These are phyloP conservation scores for Tuber aestivum DNA, from an alignment of 495 filamentous ascomycete genomes.

Conservation along the genomic window DNA sequence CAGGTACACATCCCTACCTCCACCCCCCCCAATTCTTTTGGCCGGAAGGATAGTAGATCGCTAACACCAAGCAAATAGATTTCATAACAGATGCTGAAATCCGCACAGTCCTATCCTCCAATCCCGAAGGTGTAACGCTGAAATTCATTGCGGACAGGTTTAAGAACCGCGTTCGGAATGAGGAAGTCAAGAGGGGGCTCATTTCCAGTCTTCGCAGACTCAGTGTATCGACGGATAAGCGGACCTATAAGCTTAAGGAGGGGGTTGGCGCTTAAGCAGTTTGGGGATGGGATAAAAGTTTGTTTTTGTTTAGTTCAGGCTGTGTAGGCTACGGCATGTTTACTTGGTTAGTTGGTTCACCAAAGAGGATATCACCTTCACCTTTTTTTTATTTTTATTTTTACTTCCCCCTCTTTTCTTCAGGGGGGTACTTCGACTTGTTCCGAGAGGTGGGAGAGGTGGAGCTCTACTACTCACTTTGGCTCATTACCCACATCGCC, in stretches of 20 bases:
- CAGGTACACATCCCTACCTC: slow-evolving; percentile 29
- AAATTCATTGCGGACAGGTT: slow-evolving; percentile 37
- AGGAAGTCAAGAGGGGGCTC: slow-evolving; percentile 32
- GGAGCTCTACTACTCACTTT: neutral
- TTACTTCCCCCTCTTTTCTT: neutral
- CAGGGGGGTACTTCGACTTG: neutral
- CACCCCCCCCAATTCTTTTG: neutral
- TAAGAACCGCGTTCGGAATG: slow-evolving; percentile 30
- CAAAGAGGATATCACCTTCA: neutral
- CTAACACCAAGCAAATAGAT: slow-evolving; percentile 14
- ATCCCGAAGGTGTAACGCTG: slow-evolving; percentile 59
- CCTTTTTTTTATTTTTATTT: neutral
- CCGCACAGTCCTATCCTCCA: slow-evolving; percentile 57
- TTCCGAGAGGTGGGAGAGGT: neutral
- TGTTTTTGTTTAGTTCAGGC: neutral
- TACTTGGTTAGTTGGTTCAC: neutral
- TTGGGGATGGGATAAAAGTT: neutral
- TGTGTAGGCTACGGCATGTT: neutral
- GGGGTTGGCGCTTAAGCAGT: slow-evolving; percentile 9
- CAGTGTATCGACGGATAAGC: slow-evolving; percentile 26
- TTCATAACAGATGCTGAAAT: slow-evolving; percentile 66
- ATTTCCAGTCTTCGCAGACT: slow-evolving; percentile 33
- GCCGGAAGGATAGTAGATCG: neutral
- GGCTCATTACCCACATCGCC: neutral
- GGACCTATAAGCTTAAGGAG: slow-evolving; percentile 32